Percentiles rank a stretch among this genome's conserved stretches.
Evolutionary conservation across 257 asterid genomes (phyloP).

Genomic region (Fraxinus americana): DNA sequence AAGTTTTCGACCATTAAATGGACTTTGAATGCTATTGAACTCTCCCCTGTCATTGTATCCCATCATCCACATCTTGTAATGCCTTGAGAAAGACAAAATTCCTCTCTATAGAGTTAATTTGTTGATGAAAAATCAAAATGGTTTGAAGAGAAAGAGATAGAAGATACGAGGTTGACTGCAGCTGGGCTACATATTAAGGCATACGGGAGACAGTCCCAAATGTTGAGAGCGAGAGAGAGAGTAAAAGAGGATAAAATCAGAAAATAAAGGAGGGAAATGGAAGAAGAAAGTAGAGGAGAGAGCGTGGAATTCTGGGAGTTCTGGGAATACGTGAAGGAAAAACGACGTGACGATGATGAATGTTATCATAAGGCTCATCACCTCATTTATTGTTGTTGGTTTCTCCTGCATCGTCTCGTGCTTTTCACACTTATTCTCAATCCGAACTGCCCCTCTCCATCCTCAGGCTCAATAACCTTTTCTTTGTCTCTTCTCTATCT

Average conservation of each 20-base stretch:
- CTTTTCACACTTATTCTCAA: slow-evolving; percentile 91
- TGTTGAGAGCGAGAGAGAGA: not conserved
- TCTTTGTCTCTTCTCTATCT: slow-evolving; percentile 23
- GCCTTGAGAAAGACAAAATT: too few species aligned
- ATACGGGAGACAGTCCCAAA: slow-evolving; percentile 11
- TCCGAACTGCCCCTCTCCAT: slow-evolving; percentile 74
- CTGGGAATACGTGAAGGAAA: slow-evolving; percentile 65
- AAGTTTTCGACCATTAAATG: slow-evolving; percentile 56
- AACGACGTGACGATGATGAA: slow-evolving; percentile 97
- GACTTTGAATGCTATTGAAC: slow-evolving; percentile 48
- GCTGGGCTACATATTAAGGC: not conserved
- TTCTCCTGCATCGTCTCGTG: slow-evolving; percentile 51
- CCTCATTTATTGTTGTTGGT: slow-evolving; percentile 64
- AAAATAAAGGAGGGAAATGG: slow-evolving; percentile 1
- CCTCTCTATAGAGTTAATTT: too few species aligned
- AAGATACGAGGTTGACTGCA: slow-evolving; percentile 51
- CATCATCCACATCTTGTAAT: slow-evolving; percentile 87
- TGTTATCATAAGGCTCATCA: slow-evolving; percentile 90
- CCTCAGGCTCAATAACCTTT: slow-evolving; percentile 20
- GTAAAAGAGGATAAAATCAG: slow-evolving; percentile 1
- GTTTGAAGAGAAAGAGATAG: slow-evolving; percentile 40
- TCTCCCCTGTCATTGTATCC: slow-evolving; percentile 77
- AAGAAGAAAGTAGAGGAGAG: slow-evolving; percentile 4
- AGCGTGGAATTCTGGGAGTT: slow-evolving; percentile 68
- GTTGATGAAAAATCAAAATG: slow-evolving; percentile 24